phyloP scores from a whole-genome alignment of 2,329 filamentous ascomycete species.

The Pleoardoris graminearum region DNA sequence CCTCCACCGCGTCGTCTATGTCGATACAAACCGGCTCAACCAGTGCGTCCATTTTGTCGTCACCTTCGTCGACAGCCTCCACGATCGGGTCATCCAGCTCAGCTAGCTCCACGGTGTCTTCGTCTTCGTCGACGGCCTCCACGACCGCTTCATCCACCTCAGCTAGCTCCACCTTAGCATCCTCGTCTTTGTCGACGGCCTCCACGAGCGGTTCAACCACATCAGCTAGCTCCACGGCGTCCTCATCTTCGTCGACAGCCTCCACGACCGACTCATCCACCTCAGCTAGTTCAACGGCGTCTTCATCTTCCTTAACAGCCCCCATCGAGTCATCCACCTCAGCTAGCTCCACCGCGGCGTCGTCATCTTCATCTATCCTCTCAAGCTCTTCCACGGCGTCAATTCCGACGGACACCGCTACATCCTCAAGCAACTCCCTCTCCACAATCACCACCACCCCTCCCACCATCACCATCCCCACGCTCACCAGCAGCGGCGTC shows the following conservation, averaged over 20 bases:
- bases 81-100: too few species aligned
- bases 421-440: not conserved
- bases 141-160: too few species aligned
- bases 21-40: not conserved
- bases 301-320: too few species aligned
- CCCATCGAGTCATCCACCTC: too few species aligned
- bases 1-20: not conserved
- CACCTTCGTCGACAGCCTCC: too few species aligned
- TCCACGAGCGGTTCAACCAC: too few species aligned
- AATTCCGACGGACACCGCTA: not conserved
- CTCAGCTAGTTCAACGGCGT: too few species aligned
- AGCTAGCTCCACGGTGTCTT: not conserved
- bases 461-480: not conserved
- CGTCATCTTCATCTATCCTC: not conserved
- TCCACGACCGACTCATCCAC: too few species aligned
- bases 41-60: too few species aligned
- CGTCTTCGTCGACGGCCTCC: too few species aligned
- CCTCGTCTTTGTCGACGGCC: too few species aligned
- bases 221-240: not conserved
- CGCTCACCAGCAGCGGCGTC: not conserved
- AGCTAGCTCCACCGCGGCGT: not conserved
- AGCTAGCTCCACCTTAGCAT: too few species aligned
- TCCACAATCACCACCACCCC: not conserved
- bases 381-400: not conserved
- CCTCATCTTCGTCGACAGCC: not conserved